Evolutionary conservation across 805 yeast species (phyloP).

Genomic region (Metschnikowia gelsemii): DNA sequence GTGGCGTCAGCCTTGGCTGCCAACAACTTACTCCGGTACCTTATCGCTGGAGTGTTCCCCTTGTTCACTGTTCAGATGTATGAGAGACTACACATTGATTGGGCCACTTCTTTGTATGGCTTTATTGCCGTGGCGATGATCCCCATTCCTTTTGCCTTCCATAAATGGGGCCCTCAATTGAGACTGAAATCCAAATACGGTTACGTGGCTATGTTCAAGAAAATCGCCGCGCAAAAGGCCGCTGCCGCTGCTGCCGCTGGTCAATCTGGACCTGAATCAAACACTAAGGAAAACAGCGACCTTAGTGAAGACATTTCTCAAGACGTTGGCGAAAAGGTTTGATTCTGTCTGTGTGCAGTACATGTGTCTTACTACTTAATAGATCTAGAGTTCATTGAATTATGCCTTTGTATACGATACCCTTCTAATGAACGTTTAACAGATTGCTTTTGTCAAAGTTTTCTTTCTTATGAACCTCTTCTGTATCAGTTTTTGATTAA

Average conservation of each 20-base stretch:
- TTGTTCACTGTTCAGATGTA: constrained; percentile 85
- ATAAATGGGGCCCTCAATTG: constrained; percentile 53
- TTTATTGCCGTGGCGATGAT: constrained; percentile 67
- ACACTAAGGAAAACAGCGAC: constrained; percentile 1
- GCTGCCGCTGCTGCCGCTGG: constrained; percentile 16
- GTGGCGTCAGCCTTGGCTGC: constrained; percentile 92
- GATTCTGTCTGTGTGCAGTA: no score
- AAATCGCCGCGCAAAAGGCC: constrained; percentile 24
- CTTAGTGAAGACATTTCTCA: constrained; percentile 2
- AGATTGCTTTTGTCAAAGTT: background rate
- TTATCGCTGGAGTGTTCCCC: constrained; percentile 78
- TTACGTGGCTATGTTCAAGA: constrained; percentile 44
- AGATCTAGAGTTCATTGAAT: no score
- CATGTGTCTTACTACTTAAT: no score
- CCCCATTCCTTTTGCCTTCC: constrained; percentile 74
- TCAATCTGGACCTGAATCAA: background rate
- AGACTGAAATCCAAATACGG: constrained; percentile 61
- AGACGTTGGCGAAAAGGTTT: constrained; percentile 12
- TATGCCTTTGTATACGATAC: constrained; percentile 1
- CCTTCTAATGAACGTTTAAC: constrained; percentile 1
- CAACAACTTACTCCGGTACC: constrained; percentile 73
- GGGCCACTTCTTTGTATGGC: constrained; percentile 74
- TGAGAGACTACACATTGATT: constrained; percentile 62
- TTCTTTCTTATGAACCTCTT: background rate
- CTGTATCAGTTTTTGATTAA: background rate